Evolutionary conservation across 345 rosid species (phyloP), one percentile per base, ranked within the genome.

Genomic region (Euphorbia peplus): DNA sequence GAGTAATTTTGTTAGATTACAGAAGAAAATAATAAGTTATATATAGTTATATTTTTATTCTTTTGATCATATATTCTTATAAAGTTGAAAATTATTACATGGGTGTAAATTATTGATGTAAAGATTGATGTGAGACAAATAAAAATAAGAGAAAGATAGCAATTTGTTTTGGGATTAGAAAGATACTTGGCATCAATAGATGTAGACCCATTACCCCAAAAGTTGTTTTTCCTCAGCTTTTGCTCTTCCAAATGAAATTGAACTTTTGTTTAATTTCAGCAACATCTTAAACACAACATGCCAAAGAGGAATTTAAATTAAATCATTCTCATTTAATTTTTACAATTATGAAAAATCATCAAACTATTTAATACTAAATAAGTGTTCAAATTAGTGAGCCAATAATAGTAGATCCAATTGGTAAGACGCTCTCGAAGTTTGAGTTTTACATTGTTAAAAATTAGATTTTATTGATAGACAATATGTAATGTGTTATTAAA

Each of bases 181-280:
- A 68, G 63, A 71, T 22, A 65, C 58, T 21, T 39, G 29, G 22
- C 75, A 72, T 61, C 70, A 50, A 57, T n/a, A 16, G 70, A 72
- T 48, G 13, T n/a, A 26, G 70, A 72, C 75, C 28, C 13, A 22
- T 58, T 58, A 65, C 44, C 75, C 66, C 28, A 30, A 44, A 47
- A 58, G 60, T n/a, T 48, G 47, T 41, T 66, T 58, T 35, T 37
- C 42, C 53, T 18, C 63, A 4, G 1, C 69, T 44, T 60, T 37
- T 62, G 0, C 25, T 52, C 56, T 28, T 41, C 60, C 59, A 71
- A 44, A 64, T 56, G 35, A 48, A 47, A 46, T 55, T 63, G 6
- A 55, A 42, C 63, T 54, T 28, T 70, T 54, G 15, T 53, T 28
- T 13, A 63, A 15, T 30, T 64, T 57, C 52, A 32, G 50, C 35